Base-by-base conservation (phyloP, 1,139 yeast species). In the Dujonia santamariae region DNA sequence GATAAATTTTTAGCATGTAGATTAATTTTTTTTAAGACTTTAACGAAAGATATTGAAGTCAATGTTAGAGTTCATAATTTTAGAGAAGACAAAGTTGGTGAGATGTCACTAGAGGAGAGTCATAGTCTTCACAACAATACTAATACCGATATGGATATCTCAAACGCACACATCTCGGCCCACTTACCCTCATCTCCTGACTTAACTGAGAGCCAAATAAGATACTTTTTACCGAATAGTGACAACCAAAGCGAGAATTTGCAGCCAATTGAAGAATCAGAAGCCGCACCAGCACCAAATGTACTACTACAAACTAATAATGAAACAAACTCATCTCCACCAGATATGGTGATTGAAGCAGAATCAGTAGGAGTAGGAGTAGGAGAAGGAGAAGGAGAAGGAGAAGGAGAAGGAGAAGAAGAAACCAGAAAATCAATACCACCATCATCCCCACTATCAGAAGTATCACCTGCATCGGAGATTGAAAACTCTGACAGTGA, bases 1-100 rank as follows among this genome's bases (percentile, higher is more conserved):
- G 19, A 23, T n/a, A 32, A 29, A 12, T 47, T 50, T 12, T 41
- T 63, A 16, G 49, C 58, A 1, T 46, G 58, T 3, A 46, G 66
- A 26, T 39, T 64, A 3, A 36, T 61, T 4, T 63, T 68, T 36
- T 65, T 55, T 46, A 53, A 52, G 26, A 72, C 65, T 39, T 65
- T 32, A 7, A 24, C 21, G 7, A 7, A 7, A 6, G 14, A 20
- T n/a, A 12, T 32, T 11, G 21, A 28, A 9, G 33, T 19, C 3
- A 21, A 22, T 4, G 36, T 36, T 8, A 20, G 25, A 19, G 32
- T 36, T 12, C 28, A 21, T 8, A 36, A 36, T 23, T 29, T 27
- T 11, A 19, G 18, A 4, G 36, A 36, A 8, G 38, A 36, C 3
- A 12, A 33, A 11, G n/a, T 13, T 14, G 32, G 38, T 25, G 32